phyloP scores from a whole-genome alignment of 192 early-diverging fungal genomes.

The Backusella circina region DNA sequence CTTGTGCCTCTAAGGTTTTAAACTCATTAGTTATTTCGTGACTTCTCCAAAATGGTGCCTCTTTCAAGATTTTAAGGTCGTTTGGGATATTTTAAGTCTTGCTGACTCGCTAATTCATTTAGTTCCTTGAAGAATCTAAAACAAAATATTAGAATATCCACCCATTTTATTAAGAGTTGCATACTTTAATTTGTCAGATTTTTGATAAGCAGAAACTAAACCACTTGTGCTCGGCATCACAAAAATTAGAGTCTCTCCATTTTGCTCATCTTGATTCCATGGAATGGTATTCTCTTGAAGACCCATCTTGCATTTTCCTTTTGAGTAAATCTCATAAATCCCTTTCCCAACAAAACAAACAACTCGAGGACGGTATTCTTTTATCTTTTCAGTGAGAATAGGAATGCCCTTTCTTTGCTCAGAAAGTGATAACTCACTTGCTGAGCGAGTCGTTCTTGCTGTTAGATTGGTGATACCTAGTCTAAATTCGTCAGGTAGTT shows the following conservation, averaged over 20 bases:
- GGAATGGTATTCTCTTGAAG: conserved; percentile 39
- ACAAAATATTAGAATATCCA: background rate
- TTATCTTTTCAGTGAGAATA: conserved; percentile 57
- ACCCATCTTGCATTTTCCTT: conserved; percentile 26
- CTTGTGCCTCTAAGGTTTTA: too few species aligned
- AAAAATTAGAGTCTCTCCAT: conserved; percentile 19
- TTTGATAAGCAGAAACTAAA: conserved; percentile 58
- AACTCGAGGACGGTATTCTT: conserved; percentile 49
- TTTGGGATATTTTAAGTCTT: conserved; percentile 1
- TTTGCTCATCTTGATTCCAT: conserved; percentile 1
- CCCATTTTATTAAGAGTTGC: background rate
- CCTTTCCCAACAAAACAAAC: conserved; percentile 71
- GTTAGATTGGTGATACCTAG: conserved; percentile 69
- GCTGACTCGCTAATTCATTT: background rate
- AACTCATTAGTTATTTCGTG: too few species aligned
- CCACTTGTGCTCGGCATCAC: conserved; percentile 70
- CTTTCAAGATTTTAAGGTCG: too few species aligned
- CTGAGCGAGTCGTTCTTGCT: conserved; percentile 53
- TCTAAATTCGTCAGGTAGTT: conserved; percentile 42
- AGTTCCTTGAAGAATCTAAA: conserved; percentile 4
- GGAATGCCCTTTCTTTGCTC: conserved; percentile 64
- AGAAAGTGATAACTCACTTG: conserved; percentile 49
- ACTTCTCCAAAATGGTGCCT: too few species aligned
- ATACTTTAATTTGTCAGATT: conserved; percentile 57
- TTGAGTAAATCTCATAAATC: conserved; percentile 61